A percentile compares a stretch with the other conserved stretches of the same genome.
Conservation (phyloP, 306 rosid genomes). For the Sophora flavescens region DNA sequence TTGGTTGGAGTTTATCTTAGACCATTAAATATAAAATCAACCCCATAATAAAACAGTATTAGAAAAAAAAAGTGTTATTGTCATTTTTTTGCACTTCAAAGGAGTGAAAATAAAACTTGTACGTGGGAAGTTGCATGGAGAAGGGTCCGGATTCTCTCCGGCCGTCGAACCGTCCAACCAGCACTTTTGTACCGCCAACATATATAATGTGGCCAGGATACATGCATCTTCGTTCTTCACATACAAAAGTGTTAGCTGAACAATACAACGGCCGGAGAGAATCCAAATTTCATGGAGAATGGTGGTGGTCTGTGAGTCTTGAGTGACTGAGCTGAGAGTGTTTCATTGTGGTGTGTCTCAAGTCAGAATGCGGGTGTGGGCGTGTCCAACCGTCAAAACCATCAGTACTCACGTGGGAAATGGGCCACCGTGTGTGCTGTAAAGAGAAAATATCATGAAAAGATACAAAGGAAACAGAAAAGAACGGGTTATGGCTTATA, state of each 20-base stretch:
- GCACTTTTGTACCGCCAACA: too few species aligned
- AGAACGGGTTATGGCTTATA: not conserved
- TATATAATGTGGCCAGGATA: too few species aligned
- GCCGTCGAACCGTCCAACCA: too few species aligned
- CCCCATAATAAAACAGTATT: too few species aligned
- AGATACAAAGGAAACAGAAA: constrained; percentile 28
- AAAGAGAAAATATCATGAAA: constrained; percentile 29
- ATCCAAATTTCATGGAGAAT: not conserved
- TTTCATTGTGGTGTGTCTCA: not conserved
- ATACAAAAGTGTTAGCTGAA: too few species aligned
- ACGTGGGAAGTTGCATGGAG: not conserved
- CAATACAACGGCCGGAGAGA: too few species aligned
- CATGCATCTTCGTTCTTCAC: too few species aligned
- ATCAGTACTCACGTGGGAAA: not conserved
- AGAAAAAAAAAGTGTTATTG: too few species aligned
- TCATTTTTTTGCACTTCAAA: too few species aligned
- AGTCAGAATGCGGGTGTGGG: constrained; percentile 3
- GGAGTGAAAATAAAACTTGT: not conserved
- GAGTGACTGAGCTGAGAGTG: not conserved
- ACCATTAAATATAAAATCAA: too few species aligned
- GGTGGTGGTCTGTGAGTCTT: not conserved
- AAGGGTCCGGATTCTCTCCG: not conserved
- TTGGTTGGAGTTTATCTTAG: too few species aligned
- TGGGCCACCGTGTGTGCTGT: constrained; percentile 25
- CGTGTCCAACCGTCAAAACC: constrained; percentile 1